Percentiles rank a stretch among this genome's conserved stretches.
phyloP scores from a whole-genome alignment of 768 basidiomycete species.

The Termitomyces sp. region DNA sequence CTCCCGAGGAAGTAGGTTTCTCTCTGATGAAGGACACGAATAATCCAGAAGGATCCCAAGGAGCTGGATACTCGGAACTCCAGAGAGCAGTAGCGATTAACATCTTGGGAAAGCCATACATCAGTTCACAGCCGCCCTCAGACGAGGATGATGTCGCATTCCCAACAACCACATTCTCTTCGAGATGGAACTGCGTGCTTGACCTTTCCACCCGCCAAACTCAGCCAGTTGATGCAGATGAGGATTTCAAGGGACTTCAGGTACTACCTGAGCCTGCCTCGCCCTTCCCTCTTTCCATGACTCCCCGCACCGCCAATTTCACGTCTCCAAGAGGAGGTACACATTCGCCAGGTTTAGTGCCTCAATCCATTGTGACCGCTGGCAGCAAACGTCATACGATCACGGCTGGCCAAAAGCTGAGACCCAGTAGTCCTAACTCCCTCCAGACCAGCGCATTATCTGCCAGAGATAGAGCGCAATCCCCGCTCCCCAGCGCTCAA shows the following conservation, averaged over 20 bases:
- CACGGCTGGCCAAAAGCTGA: constrained; percentile 29
- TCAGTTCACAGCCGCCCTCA: constrained; percentile 24
- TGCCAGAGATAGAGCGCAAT: constrained; percentile 22
- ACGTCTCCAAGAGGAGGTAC: constrained; percentile 15
- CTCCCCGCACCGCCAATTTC: constrained; percentile 22
- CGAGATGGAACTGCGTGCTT: constrained; percentile 88
- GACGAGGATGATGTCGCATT: constrained; percentile 33
- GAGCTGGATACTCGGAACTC: constrained; percentile 41
- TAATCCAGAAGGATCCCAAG: constrained; percentile 21
- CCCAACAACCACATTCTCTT: constrained; percentile 76
- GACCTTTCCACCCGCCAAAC: constrained; percentile 56
- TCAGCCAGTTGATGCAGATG: constrained; percentile 30
- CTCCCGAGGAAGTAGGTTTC: constrained; percentile 56
- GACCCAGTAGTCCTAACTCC: constrained; percentile 20
- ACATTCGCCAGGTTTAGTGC: constrained; percentile 22
- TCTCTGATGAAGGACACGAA: constrained; percentile 28
- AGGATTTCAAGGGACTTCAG: constrained; percentile 34
- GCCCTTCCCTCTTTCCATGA: constrained; percentile 60
- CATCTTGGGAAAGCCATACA: constrained; percentile 72
- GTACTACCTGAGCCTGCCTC: constrained; percentile 76
- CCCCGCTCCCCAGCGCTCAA: constrained; percentile 25
- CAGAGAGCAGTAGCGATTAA: constrained; percentile 80
- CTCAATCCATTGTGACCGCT: constrained; percentile 42
- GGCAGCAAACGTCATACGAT: constrained; percentile 61
- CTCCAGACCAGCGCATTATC: constrained; percentile 19